These are phyloP conservation scores for Pseudogymnoascus sp. DNA, from an alignment of 2,329 filamentous ascomycete genomes.

Conservation along the genomic window DNA sequence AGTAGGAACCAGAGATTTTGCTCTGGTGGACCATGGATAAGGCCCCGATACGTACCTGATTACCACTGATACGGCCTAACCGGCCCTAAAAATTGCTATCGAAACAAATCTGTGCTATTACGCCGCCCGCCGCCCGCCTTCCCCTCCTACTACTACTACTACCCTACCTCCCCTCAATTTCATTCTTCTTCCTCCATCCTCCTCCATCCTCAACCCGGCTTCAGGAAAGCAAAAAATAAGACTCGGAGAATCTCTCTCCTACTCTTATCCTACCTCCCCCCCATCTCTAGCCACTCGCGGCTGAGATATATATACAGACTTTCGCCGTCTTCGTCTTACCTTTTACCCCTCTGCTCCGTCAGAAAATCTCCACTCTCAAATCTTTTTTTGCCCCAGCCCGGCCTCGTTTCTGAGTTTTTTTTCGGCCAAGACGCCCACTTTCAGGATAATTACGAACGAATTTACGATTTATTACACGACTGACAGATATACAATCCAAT, in stretches of 20 bases:
- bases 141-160: background rate
- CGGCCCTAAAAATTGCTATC: slow-evolving; percentile 5
- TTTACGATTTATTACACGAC: slow-evolving; percentile 5
- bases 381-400: slow-evolving; percentile 4
- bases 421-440: background rate
- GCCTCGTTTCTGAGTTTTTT: slow-evolving; percentile 5
- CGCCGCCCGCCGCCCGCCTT: background rate
- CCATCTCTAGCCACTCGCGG: slow-evolving; percentile 29
- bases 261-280: slow-evolving; percentile 9
- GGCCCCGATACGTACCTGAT: slow-evolving; percentile 1
- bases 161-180: too few species aligned
- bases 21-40: background rate
- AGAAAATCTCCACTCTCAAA: slow-evolving; percentile 7
- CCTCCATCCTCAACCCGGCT: slow-evolving; percentile 9
- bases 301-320: slow-evolving; percentile 19
- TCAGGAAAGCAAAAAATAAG: slow-evolving; percentile 8
- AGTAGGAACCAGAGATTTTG: slow-evolving; percentile 7
- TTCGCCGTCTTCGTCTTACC: background rate
- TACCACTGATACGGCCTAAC: slow-evolving; percentile 7
- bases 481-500: background rate
- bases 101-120: background rate
- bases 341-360: background rate
- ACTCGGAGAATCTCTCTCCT: slow-evolving; percentile 3
- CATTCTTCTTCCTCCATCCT: slow-evolving; percentile 6
- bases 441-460: slow-evolving; percentile 6